Conservation (phyloP, 345 rosid genomes). For the Citrus reticulata region DNA sequence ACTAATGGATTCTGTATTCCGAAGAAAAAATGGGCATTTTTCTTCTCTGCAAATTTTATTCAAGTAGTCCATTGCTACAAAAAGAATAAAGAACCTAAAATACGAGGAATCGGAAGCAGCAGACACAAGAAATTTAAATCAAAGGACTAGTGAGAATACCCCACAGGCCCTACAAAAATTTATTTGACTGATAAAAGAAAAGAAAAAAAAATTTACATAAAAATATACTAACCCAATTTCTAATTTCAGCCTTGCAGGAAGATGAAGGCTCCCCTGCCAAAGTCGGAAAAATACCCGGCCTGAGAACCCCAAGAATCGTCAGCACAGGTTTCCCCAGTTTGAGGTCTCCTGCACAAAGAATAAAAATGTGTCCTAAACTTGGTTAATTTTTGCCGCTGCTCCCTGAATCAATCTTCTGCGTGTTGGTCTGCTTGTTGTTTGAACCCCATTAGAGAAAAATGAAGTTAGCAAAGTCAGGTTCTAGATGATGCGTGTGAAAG, state of each 20-base stretch:
- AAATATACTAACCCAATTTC: slow-evolving; percentile 26
- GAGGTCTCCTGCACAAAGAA: slow-evolving; percentile 61
- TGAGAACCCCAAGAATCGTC: slow-evolving; percentile 51
- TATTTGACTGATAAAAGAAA: background rate
- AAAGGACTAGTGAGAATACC: slow-evolving; percentile 25
- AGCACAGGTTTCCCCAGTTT: slow-evolving; percentile 32
- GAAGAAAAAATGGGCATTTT: slow-evolving; percentile 6
- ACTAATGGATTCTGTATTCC: background rate
- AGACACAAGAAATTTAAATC: slow-evolving; percentile 9
- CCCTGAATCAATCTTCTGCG: slow-evolving; percentile 34
- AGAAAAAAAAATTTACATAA: slow-evolving; percentile 33
- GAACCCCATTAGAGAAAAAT: slow-evolving; percentile 44
- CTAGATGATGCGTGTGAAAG: slow-evolving; percentile 24
- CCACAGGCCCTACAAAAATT: slow-evolving; percentile 26
- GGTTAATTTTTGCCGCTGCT: slow-evolving; percentile 43
- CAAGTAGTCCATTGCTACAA: slow-evolving; percentile 27
- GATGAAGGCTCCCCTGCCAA: slow-evolving; percentile 50
- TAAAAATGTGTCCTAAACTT: slow-evolving; percentile 38
- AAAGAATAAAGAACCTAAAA: slow-evolving; percentile 40
- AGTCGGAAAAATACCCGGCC: slow-evolving; percentile 43
- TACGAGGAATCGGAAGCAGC: slow-evolving; percentile 29
- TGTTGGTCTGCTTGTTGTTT: slow-evolving; percentile 34
- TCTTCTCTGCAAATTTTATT: slow-evolving; percentile 28
- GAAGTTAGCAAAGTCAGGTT: slow-evolving; percentile 47
- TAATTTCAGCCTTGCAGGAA: slow-evolving; percentile 36